Evolutionary conservation across 257 asterid genomes (phyloP), one percentile per base, ranked within the genome.

Genomic region (Petunia secreta): DNA sequence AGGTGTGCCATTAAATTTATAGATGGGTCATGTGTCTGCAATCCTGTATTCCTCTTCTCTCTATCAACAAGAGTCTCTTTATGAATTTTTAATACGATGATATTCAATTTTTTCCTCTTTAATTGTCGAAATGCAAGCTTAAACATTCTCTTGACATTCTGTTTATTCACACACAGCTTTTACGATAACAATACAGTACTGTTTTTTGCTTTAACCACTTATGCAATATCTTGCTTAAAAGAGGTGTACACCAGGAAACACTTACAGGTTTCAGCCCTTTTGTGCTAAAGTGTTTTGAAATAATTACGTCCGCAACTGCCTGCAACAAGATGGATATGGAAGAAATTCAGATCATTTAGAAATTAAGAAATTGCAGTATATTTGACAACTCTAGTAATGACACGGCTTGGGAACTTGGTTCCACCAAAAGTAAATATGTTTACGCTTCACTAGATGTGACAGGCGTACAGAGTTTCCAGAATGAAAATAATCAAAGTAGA

Each of bases 301-400:
- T 68, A 80, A 95, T 87, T 85, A 90, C 92, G 79, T 89, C 97
- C 59, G 98, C 86, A 60, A 93, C 93, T 0, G 93, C 97, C 99
- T 95, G 88, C 85, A 83, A 52, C 62, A 73, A 48, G 63, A 78
- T 62, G 50, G 63, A n/a, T 46, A 73, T 50, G 43, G 52, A 60
- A 73, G 4, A 73, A 73, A 11, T 73, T 73, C 62, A 8, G 59
- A 69, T 69, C 8, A 69, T 9, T 40, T 40, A 69, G 46, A 69
- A 69, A 69, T 10, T 46, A 46, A 69, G 25, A 73, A 73, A 44
- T 50, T 73, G 77, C 77, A 73, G 62, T 48, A 69, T 34, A 73
- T 34, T 73, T 9, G 46, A 25, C 77, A 46, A 69, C 77, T 69
- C 77, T 71, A 71, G 6, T 34, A 69, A 69, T 69, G 60, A 71